phyloP scores from a whole-genome alignment of 352 stramenopile species.

The Pythium monospermum region DNA sequence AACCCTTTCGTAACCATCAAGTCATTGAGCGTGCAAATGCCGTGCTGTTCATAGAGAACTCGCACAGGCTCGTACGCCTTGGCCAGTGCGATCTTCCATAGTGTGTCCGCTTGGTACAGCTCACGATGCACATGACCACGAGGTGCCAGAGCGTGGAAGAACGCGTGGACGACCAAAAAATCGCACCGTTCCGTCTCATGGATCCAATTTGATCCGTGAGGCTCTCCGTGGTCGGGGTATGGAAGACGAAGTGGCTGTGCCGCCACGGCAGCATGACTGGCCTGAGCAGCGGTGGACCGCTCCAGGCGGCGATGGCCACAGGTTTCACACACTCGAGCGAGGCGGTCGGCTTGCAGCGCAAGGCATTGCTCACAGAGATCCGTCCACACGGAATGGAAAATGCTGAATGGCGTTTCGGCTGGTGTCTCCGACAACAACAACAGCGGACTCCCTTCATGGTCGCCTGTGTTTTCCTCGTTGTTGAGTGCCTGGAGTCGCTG shows the following conservation, averaged over 20 bases:
- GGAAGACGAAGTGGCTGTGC: conserved; percentile 1
- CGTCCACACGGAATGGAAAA: conserved; percentile 42
- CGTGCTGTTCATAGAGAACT: conserved; percentile 23
- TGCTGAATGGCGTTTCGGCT: conserved; percentile 22
- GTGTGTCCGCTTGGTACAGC: conserved; percentile 9
- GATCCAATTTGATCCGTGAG: conserved; percentile 11
- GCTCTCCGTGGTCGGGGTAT: too few relatives aligned
- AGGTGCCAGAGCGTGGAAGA: conserved; percentile 46
- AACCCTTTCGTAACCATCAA: conserved; percentile 15
- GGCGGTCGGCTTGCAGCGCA: conserved; percentile 9
- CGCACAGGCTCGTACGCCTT: conserved; percentile 25
- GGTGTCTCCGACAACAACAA: neutral
- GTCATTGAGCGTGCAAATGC: conserved; percentile 31
- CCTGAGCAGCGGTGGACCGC: conserved; percentile 22
- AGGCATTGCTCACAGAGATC: conserved; percentile 48
- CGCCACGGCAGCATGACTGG: conserved; percentile 9
- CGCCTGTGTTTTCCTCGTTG: conserved; percentile 13
- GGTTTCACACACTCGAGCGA: conserved; percentile 14
- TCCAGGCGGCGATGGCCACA: conserved; percentile 34
- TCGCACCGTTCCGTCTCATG: too few relatives aligned
- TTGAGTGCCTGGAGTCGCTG: conserved; percentile 18
- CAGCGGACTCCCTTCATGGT: neutral
- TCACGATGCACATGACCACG: conserved; percentile 28
- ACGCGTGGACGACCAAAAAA: too few relatives aligned
- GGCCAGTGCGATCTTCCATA: conserved; percentile 41